phyloP scores from a whole-genome alignment of 345 rosid genomes.

The Ceriops zippeliana region DNA sequence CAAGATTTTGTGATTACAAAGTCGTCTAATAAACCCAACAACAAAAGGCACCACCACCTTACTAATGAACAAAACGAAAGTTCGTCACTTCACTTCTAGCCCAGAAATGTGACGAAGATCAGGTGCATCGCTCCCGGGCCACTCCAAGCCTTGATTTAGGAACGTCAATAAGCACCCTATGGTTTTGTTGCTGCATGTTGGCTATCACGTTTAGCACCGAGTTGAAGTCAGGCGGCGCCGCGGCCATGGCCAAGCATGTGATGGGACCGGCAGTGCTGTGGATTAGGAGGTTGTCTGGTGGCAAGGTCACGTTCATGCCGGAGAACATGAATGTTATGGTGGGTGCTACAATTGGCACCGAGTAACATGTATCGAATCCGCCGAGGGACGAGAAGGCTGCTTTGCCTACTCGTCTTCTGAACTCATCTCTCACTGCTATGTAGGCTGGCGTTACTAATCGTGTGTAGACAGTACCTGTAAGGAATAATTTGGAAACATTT shows the following conservation, averaged over 20 bases:
- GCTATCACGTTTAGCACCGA: constrained; percentile 89
- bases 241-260: constrained; percentile 86
- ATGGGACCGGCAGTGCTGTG: constrained; percentile 78
- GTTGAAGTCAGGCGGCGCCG: constrained; percentile 77
- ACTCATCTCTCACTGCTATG: constrained; percentile 63
- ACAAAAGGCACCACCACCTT: not conserved
- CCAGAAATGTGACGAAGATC: not conserved
- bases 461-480: constrained; percentile 75
- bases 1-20: not conserved
- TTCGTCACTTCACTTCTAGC: not conserved
- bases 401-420: constrained; percentile 50
- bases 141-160: constrained; percentile 85
- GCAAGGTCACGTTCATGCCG: constrained; percentile 85
- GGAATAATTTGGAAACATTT: not conserved
- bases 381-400: constrained; percentile 64
- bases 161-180: constrained; percentile 68
- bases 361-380: constrained; percentile 97
- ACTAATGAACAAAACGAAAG: not conserved
- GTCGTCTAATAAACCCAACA: not conserved
- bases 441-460: constrained; percentile 75
- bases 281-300: constrained; percentile 70
- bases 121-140: constrained; percentile 76
- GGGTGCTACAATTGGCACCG: constrained; percentile 59
- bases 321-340: constrained; percentile 74
- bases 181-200: constrained; percentile 97